Percentiles rank a stretch among this genome's conserved stretches.
Conservation (phyloP, 768 basidiomycete genomes). For the Zangia roseola region DNA sequence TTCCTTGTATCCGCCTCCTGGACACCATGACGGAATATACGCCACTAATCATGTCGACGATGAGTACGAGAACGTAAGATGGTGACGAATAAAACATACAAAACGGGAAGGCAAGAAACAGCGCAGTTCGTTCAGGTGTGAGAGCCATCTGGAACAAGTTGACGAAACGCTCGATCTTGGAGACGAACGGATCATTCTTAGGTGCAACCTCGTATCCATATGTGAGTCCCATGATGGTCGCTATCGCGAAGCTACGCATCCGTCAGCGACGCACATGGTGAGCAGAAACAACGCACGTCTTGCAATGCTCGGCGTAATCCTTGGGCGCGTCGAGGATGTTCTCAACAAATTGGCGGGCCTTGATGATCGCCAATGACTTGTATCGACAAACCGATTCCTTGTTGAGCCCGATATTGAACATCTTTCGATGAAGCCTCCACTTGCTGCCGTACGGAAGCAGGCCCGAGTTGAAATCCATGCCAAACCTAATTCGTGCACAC, state of each 20-base stretch:
- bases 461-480: constrained; percentile 29
- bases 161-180: constrained; percentile 11
- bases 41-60: constrained; percentile 8
- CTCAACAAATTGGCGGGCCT: constrained; percentile 22
- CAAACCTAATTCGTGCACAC: constrained; percentile 17
- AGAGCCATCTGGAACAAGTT: constrained; percentile 11
- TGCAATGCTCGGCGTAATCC: constrained; percentile 16
- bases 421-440: constrained; percentile 33
- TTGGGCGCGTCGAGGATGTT: constrained; percentile 21
- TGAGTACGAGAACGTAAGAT: background rate
- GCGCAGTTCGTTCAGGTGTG: constrained; percentile 22
- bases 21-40: constrained; percentile 35
- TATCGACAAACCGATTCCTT: constrained; percentile 13
- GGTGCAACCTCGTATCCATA: constrained; percentile 28
- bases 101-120: constrained; percentile 25
- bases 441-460: constrained; percentile 29
- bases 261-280: background rate
- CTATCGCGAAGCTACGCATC: constrained; percentile 18
- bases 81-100: constrained; percentile 11
- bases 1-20: constrained; percentile 29
- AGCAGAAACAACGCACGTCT: constrained; percentile 20
- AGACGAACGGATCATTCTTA: constrained; percentile 27
- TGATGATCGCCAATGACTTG: constrained; percentile 12
- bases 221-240: constrained; percentile 21
- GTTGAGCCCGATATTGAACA: constrained; percentile 22